A percentile compares a stretch with the other conserved stretches of the same genome.
Evolutionary conservation across 2,329 filamentous ascomycete genomes (phyloP).

Genomic region (Aspergillus brasiliensis): DNA sequence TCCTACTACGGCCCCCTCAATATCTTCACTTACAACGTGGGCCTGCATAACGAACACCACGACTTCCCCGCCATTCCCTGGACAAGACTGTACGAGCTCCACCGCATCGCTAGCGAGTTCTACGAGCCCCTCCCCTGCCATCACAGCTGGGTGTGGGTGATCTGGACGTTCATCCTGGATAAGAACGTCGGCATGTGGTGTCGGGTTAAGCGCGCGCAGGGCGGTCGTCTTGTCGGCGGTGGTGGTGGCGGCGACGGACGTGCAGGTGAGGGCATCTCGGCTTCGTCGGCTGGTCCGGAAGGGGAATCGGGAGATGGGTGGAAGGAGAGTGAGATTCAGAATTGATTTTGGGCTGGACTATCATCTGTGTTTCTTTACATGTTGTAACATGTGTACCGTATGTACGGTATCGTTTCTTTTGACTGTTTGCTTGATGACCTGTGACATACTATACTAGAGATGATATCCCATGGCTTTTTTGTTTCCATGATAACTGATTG

Average conservation of each 20-base stretch:
- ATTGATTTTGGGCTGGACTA: slow-evolving; percentile 45
- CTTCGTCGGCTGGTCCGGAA: slow-evolving; percentile 48
- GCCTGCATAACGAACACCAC: slow-evolving; percentile 97
- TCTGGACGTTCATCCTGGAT: slow-evolving; percentile 95
- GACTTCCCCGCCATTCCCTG: slow-evolving; percentile 97
- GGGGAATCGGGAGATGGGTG: slow-evolving; percentile 56
- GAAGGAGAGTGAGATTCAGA: slow-evolving; percentile 71
- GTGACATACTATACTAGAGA: slow-evolving; percentile 10
- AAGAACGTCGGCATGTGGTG: slow-evolving; percentile 86
- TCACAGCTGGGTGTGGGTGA: slow-evolving; percentile 86
- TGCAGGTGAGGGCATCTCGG: slow-evolving; percentile 49
- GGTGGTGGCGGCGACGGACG: slow-evolving; percentile 25
- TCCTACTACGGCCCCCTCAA: slow-evolving; percentile 96
- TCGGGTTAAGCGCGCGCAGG: slow-evolving; percentile 87
- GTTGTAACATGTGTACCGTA: neutral
- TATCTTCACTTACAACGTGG: slow-evolving; percentile 93
- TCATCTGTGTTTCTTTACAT: neutral
- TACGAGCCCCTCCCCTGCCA: slow-evolving; percentile 86
- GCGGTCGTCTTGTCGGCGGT: slow-evolving; percentile 62
- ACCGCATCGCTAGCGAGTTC: slow-evolving; percentile 83
- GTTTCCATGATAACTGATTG: neutral
- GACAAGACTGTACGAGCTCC: slow-evolving; percentile 78
- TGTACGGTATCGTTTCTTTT: neutral
- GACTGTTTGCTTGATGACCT: slow-evolving; percentile 1
- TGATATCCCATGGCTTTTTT: slow-evolving; percentile 11